These are phyloP conservation scores for Exophiala phaeomuriformis DNA, from an alignment of 2,329 filamentous ascomycete genomes.

Conservation along the genomic window DNA sequence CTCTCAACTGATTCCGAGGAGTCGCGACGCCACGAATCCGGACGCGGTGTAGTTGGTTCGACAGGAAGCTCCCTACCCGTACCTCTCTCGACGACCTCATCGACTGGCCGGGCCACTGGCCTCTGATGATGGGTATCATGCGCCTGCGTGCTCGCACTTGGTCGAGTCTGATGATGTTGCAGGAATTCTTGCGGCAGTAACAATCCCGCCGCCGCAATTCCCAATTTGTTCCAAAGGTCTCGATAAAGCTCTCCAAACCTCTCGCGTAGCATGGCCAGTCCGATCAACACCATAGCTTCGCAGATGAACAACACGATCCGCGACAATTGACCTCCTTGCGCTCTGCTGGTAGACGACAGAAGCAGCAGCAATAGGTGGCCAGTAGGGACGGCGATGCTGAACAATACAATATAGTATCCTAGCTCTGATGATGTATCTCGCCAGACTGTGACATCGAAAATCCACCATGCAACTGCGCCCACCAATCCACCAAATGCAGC, in stretches of 20 bases:
- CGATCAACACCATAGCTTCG: constrained; percentile 14
- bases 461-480: constrained; percentile 14
- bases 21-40: constrained; percentile 6
- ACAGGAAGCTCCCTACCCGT: not conserved
- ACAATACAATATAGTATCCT: constrained; percentile 13
- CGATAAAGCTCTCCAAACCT: constrained; percentile 11
- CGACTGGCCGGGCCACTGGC: not conserved
- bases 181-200: constrained; percentile 22
- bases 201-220: constrained; percentile 17
- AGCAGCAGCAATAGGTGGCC: constrained; percentile 9
- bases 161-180: constrained; percentile 4
- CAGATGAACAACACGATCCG: constrained; percentile 7
- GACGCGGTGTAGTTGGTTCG: not conserved
- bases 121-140: not conserved
- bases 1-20: constrained; percentile 18
- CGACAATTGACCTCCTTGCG: not conserved
- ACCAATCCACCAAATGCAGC: constrained; percentile 9
- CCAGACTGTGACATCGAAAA: constrained; percentile 13
- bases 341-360: not conserved
- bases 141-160: not conserved
- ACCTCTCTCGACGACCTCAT: not conserved
- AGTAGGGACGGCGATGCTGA: constrained; percentile 15
- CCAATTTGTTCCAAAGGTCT: constrained; percentile 24
- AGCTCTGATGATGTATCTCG: constrained; percentile 9
- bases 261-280: constrained; percentile 9